Evolutionary conservation across 371 early-diverging fungal genomes (phyloP).

Genomic region (Mucor piriformis): DNA sequence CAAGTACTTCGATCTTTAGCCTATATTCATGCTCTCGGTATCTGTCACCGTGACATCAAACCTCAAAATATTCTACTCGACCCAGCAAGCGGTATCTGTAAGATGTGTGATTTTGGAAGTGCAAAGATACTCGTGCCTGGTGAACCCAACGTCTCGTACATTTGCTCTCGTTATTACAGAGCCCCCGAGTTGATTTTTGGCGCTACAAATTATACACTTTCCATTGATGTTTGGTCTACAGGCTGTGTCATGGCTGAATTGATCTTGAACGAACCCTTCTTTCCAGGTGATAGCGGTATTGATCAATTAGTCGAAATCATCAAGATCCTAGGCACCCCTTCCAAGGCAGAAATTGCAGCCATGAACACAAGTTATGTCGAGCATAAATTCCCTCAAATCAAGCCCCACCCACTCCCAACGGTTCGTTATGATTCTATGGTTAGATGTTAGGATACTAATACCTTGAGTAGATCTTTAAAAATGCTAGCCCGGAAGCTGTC

Average conservation of each 20-base stretch:
- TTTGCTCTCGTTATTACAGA: constrained; percentile 98
- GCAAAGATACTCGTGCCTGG: constrained; percentile 96
- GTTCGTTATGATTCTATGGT: constrained; percentile 38
- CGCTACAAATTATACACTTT: constrained; percentile 91
- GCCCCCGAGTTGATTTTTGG: constrained; percentile 99
- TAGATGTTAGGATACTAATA: not conserved
- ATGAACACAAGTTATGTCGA: constrained; percentile 98
- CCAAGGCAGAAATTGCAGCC: constrained; percentile 90
- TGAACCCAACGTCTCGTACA: constrained; percentile 97
- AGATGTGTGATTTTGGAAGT: constrained; percentile 99
- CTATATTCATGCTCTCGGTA: constrained; percentile 88
- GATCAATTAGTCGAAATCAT: constrained; percentile 99
- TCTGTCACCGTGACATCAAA: constrained; percentile 72
- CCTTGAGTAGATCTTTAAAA: constrained; percentile 57
- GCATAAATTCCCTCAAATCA: constrained; percentile 97
- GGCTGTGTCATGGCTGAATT: constrained; percentile 99
- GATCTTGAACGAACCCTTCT: constrained; percentile 94
- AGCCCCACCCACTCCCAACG: constrained; percentile 87
- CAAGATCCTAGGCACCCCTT: constrained; percentile 98
- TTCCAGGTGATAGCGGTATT: constrained; percentile 99
- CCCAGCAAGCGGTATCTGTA: constrained; percentile 83
- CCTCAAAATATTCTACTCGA: constrained; percentile 79
- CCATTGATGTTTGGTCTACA: constrained; percentile 97
- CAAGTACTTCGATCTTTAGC: constrained; percentile 95
- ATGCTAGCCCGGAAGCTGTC: constrained; percentile 80